Evolutionary conservation across 345 rosid species (phyloP).

Genomic region (Lepidium didymum): DNA sequence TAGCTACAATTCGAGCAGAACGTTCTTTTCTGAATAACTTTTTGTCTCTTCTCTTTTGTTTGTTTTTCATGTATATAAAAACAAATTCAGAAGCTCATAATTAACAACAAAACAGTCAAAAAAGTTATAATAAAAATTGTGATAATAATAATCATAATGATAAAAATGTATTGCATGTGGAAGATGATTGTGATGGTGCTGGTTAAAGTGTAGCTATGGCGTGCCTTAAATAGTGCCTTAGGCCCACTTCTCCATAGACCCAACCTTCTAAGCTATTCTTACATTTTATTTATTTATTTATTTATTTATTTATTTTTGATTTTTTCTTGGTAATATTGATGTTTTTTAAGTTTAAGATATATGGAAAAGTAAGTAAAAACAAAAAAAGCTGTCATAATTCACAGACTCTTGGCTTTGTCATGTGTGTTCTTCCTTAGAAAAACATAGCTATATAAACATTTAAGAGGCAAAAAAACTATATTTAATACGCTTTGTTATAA

Average conservation of each 20-base stretch:
- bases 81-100: not conserved
- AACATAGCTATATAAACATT: not conserved
- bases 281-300: not conserved
- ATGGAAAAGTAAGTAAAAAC: not conserved
- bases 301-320: no score
- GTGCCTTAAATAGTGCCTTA: conserved; percentile 27
- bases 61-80: not conserved
- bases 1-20: not conserved
- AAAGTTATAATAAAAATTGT: not conserved
- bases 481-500: not conserved
- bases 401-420: conserved; percentile 18
- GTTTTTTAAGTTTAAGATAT: not conserved
- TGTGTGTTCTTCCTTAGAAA: conserved; percentile 3
- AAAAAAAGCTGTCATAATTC: conserved; percentile 26
- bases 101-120: conserved; percentile 4
- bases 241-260: conserved; percentile 38
- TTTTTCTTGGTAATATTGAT: not conserved
- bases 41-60: not conserved
- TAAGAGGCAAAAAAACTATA: not conserved
- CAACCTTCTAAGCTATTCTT: conserved; percentile 15
- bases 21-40: not conserved
- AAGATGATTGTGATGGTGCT: conserved; percentile 30
- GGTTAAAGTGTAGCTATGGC: conserved; percentile 32
- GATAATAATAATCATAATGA: conserved; percentile 5
- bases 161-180: conserved; percentile 22